Conservation (phyloP, 352 stramenopile species). For the Phytophthora pistaciae region DNA sequence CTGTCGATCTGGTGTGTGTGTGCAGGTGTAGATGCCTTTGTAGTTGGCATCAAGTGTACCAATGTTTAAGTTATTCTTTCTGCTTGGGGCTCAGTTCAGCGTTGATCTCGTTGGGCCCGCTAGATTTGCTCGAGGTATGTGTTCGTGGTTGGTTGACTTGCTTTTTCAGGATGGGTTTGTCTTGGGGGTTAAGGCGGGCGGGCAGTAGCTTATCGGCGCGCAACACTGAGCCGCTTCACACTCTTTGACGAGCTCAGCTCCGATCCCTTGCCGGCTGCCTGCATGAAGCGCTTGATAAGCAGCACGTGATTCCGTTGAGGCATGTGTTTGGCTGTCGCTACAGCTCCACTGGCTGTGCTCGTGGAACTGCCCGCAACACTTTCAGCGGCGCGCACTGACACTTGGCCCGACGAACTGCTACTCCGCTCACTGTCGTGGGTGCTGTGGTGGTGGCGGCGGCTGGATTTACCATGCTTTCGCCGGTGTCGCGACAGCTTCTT, state of each 20-base stretch:
- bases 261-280: conserved; percentile 35
- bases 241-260: conserved; percentile 21
- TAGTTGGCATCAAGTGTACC: neutral
- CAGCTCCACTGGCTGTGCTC: conserved; percentile 27
- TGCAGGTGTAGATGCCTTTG: conserved; percentile 1
- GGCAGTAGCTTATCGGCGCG: conserved; percentile 22
- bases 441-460: conserved; percentile 10
- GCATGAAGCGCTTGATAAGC: conserved; percentile 66
- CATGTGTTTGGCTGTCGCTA: conserved; percentile 69
- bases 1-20: conserved; percentile 1
- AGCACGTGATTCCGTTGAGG: conserved; percentile 61
- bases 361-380: conserved; percentile 41
- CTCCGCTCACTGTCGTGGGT: conserved; percentile 6
- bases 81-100: neutral
- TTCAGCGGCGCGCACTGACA: conserved; percentile 37
- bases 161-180: conserved; percentile 1
- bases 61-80: conserved; percentile 2
- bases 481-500: conserved; percentile 21
- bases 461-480: conserved; percentile 29
- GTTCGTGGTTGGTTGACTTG: neutral
- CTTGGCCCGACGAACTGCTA: conserved; percentile 25
- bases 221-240: conserved; percentile 11
- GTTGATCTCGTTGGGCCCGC: neutral
- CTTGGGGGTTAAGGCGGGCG: neutral
- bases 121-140: neutral